Conservation (phyloP, 495 filamentous ascomycete species). For the Tuber melanosporum region DNA sequence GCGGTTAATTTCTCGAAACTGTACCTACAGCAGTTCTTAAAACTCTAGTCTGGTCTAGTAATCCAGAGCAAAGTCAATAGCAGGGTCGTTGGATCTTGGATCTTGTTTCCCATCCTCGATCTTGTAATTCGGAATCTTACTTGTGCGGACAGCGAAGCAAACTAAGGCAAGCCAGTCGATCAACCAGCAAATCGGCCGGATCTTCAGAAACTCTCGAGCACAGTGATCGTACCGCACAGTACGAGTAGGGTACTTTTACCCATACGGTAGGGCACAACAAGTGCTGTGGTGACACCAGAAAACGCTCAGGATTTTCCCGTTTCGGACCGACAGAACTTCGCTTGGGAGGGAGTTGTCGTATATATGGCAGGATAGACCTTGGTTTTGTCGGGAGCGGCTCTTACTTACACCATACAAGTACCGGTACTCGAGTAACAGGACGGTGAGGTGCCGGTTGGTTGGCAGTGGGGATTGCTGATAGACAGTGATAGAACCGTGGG, state of each 20-base stretch:
- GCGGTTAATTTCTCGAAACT: slow-evolving; percentile 5
- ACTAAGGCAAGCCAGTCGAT: not conserved
- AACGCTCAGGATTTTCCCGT: not conserved
- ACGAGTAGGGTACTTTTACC: no score
- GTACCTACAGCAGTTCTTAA: not conserved
- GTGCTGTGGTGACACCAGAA: not conserved
- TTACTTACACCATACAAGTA: not conserved
- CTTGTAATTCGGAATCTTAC: not conserved
- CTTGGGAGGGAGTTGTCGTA: not conserved
- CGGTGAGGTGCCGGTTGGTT: not conserved
- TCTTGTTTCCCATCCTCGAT: not conserved
- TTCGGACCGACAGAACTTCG: not conserved
- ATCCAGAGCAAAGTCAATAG: not conserved
- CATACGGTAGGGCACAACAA: not conserved
- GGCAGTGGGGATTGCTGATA: not conserved
- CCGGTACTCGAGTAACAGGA: not conserved
- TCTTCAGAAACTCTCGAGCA: not conserved
- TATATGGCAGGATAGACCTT: not conserved
- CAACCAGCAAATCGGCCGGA: not conserved
- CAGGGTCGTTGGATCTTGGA: not conserved
- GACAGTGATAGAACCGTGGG: no score
- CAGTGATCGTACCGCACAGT: no score
- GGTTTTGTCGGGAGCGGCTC: not conserved
- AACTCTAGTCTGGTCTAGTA: not conserved
- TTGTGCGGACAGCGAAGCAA: not conserved